These are phyloP conservation scores for Suillus paluster DNA, from an alignment of 768 basidiomycete genomes.

Conservation along the genomic window DNA sequence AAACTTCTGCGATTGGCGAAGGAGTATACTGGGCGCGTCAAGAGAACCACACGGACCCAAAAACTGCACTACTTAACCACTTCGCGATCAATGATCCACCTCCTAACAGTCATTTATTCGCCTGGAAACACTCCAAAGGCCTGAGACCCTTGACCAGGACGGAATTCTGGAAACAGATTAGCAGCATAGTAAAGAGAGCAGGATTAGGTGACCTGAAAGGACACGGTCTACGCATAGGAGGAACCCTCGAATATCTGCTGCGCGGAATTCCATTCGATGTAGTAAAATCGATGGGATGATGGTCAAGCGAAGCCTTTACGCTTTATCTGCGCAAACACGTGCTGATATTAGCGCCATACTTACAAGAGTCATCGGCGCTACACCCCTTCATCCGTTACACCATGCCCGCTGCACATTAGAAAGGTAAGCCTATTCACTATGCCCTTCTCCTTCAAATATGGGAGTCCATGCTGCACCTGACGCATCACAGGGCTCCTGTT, in stretches of 20 bases:
- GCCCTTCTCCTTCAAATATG: neutral
- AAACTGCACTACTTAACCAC: constrained; percentile 27
- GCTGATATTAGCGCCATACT: constrained; percentile 30
- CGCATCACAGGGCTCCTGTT: constrained; percentile 6
- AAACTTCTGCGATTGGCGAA: too few relatives aligned
- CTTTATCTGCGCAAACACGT: constrained; percentile 37
- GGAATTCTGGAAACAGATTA: constrained; percentile 28
- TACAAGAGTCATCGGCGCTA: constrained; percentile 21
- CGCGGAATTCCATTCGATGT: constrained; percentile 34
- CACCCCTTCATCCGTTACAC: constrained; percentile 10
- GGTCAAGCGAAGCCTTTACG: constrained; percentile 36
- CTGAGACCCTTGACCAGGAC: constrained; percentile 32
- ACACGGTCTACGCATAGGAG: constrained; percentile 36
- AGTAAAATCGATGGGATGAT: constrained; percentile 37
- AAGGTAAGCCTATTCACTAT: too few relatives aligned
- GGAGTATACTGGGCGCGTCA: too few relatives aligned
- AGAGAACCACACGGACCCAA: constrained; percentile 30
- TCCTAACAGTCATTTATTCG: too few relatives aligned
- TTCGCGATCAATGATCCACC: constrained; percentile 18
- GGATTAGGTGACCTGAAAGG: constrained; percentile 18
- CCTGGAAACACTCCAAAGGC: constrained; percentile 23
- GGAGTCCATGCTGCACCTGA: constrained; percentile 5
- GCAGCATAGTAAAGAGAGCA: neutral
- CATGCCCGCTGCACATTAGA: constrained; percentile 19
- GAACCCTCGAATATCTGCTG: constrained; percentile 33